Conservation (phyloP, 1,139 yeast species). For the Chernovozyma aurita region DNA sequence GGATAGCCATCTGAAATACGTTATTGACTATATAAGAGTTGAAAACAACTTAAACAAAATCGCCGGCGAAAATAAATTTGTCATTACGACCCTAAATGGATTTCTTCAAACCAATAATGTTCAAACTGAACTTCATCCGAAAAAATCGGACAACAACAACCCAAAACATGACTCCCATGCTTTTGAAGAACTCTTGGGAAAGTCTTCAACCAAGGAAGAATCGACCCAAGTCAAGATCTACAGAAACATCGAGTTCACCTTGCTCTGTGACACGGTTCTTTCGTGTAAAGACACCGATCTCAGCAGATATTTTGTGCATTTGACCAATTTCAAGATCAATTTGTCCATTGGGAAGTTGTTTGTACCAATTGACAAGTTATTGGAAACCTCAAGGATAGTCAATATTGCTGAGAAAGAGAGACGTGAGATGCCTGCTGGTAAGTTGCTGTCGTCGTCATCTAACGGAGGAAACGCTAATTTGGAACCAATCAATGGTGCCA, state of each 20-base stretch:
- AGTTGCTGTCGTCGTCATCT: neutral
- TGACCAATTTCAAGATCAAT: constrained; percentile 15
- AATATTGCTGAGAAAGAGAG: no score
- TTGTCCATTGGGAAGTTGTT: constrained; percentile 23
- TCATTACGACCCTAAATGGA: constrained; percentile 28
- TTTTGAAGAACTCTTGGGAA: no score
- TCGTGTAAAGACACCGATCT: constrained; percentile 13
- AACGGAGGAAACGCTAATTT: neutral
- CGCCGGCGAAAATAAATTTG: constrained; percentile 19
- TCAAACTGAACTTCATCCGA: no score
- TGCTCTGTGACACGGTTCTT: constrained; percentile 22
- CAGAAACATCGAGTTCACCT: constrained; percentile 27
- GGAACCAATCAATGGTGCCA: no score
- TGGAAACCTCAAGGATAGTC: no score
- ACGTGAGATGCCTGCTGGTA: neutral
- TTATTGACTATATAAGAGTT: constrained; percentile 29
- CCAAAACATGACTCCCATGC: no score
- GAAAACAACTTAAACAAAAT: constrained; percentile 17
- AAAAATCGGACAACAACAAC: no score
- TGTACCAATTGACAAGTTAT: constrained; percentile 22
- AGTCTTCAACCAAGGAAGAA: no score
- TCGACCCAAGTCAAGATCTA: constrained; percentile 17
- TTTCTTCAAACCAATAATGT: constrained; percentile 18
- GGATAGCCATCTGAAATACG: constrained; percentile 13
- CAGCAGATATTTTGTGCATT: constrained; percentile 8